Conservation (phyloP, 371 early-diverging fungal genomes). For the Enteropsectra breve region DNA sequence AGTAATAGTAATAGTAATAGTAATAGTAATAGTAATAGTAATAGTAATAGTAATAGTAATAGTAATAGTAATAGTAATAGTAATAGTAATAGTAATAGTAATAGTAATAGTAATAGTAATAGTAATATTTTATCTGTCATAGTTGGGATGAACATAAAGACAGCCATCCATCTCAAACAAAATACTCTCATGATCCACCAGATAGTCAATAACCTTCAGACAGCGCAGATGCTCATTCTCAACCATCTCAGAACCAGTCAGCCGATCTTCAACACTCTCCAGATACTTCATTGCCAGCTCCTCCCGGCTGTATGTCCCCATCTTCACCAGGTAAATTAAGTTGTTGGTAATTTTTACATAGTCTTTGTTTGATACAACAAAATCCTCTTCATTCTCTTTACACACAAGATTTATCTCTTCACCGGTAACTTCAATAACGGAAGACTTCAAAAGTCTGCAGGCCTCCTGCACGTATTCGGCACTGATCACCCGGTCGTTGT, state of each 20-base stretch:
- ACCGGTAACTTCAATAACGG: constrained; percentile 78
- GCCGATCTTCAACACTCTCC: constrained; percentile 63
- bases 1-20: too few species aligned
- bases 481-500: constrained; percentile 36
- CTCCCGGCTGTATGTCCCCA: constrained; percentile 55
- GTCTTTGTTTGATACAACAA: constrained; percentile 45
- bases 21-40: too few species aligned
- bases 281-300: constrained; percentile 74
- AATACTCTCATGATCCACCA: constrained; percentile 60
- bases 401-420: constrained; percentile 66
- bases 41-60: too few species aligned
- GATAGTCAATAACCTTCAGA: constrained; percentile 66
- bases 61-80: too few species aligned
- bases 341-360: constrained; percentile 46
- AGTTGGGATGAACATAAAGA: constrained; percentile 60
- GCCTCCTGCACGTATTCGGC: constrained; percentile 76
- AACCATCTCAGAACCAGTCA: constrained; percentile 67
- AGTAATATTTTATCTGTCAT: constrained; percentile 42
- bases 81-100: too few species aligned
- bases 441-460: constrained; percentile 71
- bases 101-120: too few species aligned
- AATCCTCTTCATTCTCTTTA: constrained; percentile 58
- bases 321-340: constrained; percentile 51
- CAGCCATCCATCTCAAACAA: constrained; percentile 53
- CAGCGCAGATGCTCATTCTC: constrained; percentile 65